Percentiles rank a stretch among this genome's conserved stretches.
Evolutionary conservation across 2,329 filamentous ascomycete species (phyloP).

Genomic region (Penicillium brasilianum): DNA sequence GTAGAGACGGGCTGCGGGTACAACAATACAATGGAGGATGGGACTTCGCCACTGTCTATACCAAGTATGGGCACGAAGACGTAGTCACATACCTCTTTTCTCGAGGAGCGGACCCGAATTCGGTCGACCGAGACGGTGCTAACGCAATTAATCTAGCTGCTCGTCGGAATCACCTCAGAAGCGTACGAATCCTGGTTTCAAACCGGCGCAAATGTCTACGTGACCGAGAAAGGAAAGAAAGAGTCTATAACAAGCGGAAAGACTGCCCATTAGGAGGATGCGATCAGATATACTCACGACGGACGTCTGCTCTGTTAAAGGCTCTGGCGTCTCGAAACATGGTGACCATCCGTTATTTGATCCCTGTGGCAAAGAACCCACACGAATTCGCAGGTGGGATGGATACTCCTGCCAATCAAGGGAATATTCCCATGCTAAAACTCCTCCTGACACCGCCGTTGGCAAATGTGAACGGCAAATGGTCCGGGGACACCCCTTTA

Average conservation of each 20-base stretch:
- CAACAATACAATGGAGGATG: slow-evolving; percentile 3
- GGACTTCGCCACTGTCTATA: slow-evolving; percentile 2
- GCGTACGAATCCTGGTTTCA: background rate
- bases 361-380: background rate
- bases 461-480: slow-evolving; percentile 6
- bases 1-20: background rate
- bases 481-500: background rate
- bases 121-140: background rate
- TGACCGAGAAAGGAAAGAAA: background rate
- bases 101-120: background rate
- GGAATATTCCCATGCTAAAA: slow-evolving; percentile 6
- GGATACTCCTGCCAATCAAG: background rate
- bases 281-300: background rate
- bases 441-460: slow-evolving; percentile 1
- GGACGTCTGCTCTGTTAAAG: background rate
- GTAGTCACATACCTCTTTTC: slow-evolving; percentile 2
- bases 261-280: background rate
- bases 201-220: background rate
- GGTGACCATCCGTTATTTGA: background rate
- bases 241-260: background rate
- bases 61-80: background rate
- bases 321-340: background rate
- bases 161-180: background rate
- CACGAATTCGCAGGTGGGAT: background rate
- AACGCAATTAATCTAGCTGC: background rate